Percentiles rank a stretch among this genome's conserved stretches.
phyloP scores from a whole-genome alignment of 2,329 filamentous ascomycete species.

The Harringtonia lauricola region DNA sequence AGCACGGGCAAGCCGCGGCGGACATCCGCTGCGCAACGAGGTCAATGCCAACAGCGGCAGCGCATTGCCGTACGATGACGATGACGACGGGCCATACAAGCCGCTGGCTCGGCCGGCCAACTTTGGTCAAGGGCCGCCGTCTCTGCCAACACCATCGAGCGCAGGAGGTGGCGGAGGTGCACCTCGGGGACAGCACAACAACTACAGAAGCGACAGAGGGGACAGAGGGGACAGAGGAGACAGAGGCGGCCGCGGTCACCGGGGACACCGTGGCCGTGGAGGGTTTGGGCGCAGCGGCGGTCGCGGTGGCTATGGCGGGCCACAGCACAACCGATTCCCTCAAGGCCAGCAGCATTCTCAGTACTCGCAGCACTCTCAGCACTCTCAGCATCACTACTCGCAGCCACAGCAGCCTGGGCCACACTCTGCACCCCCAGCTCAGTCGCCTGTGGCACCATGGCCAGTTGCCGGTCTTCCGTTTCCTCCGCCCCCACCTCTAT shows the following conservation, averaged over 20 bases:
- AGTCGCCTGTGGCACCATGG: constrained; percentile 2
- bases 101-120: constrained; percentile 58
- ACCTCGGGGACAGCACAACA: constrained; percentile 21
- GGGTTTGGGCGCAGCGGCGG: constrained; percentile 26
- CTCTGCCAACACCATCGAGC: constrained; percentile 25
- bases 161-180: constrained; percentile 1
- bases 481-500: constrained; percentile 18
- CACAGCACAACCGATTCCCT: not conserved
- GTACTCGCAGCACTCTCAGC: not conserved
- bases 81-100: constrained; percentile 59
- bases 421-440: constrained; percentile 8
- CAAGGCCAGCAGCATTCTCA: not conserved
- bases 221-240: constrained; percentile 16
- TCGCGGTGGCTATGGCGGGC: constrained; percentile 16
- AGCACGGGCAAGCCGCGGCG: constrained; percentile 13
- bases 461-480: constrained; percentile 9
- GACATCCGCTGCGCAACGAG: constrained; percentile 29
- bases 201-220: not conserved
- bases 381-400: not conserved
- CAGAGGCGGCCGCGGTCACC: constrained; percentile 36
- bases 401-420: constrained; percentile 21
- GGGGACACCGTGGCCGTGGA: constrained; percentile 24
- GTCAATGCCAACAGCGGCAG: constrained; percentile 15
- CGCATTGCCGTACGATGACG: constrained; percentile 57
- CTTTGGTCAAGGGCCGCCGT: constrained; percentile 37